Evolutionary conservation across 805 yeast genomes (phyloP).

Genomic region (Ogataea pignaliae): DNA sequence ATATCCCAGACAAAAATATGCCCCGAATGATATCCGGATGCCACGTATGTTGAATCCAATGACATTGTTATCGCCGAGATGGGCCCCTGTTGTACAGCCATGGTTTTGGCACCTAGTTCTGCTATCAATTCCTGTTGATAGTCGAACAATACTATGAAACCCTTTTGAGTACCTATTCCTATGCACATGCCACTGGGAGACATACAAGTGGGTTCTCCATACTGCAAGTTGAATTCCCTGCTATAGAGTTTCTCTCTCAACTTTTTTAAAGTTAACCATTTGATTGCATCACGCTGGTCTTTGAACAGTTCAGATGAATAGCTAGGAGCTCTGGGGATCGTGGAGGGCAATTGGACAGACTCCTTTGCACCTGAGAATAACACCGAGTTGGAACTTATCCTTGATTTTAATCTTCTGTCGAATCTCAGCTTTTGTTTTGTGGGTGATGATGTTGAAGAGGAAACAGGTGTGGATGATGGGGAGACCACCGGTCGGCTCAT

Average conservation of each 20-base stretch:
- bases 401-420: constrained; percentile 19
- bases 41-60: constrained; percentile 63
- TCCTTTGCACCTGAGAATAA: background rate
- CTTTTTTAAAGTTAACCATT: constrained; percentile 28
- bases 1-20: constrained; percentile 67
- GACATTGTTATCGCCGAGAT: constrained; percentile 58
- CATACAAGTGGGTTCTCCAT: constrained; percentile 51
- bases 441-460: no score
- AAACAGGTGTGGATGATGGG: no score
- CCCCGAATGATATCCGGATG: constrained; percentile 68
- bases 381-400: constrained; percentile 9
- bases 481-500: no score
- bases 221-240: constrained; percentile 17
- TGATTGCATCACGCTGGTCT: constrained; percentile 15
- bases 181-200: constrained; percentile 39
- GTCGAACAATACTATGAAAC: constrained; percentile 62
- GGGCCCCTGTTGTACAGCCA: constrained; percentile 35
- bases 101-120: constrained; percentile 32
- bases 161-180: constrained; percentile 68
- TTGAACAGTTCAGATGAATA: constrained; percentile 2
- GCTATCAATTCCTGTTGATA: constrained; percentile 55
- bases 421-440: constrained; percentile 1
- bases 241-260: constrained; percentile 19
- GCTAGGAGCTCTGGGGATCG: constrained; percentile 5
- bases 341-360: background rate